phyloP scores from a whole-genome alignment of 257 asterid species.

The Pogostemon cablin region DNA sequence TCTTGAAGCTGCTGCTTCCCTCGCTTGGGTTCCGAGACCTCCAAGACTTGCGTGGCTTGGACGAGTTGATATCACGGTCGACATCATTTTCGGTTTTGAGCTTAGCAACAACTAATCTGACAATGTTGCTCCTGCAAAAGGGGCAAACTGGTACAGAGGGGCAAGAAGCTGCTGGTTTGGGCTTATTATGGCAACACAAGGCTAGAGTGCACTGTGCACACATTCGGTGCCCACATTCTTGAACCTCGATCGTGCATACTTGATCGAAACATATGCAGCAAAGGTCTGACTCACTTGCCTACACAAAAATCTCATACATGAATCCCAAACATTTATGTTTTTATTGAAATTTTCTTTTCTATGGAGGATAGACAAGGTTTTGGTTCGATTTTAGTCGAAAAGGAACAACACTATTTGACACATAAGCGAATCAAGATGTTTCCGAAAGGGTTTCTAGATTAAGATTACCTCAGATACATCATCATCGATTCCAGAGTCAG shows the following conservation, averaged over 20 bases:
- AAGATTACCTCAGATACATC: constrained; percentile 66
- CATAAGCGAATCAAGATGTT: neutral
- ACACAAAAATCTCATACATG: constrained; percentile 29
- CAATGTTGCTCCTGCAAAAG: constrained; percentile 87
- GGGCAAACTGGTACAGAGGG: constrained; percentile 77
- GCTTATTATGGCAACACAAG: constrained; percentile 90
- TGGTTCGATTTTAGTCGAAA: neutral
- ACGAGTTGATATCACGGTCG: constrained; percentile 49
- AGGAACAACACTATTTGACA: too few species aligned
- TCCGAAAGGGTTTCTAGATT: neutral
- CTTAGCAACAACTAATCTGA: constrained; percentile 64
- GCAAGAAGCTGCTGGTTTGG: constrained; percentile 63
- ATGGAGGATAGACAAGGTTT: neutral
- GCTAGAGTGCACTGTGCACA: constrained; percentile 94
- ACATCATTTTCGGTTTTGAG: constrained; percentile 43
- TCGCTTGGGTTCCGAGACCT: constrained; percentile 72
- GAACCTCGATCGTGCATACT: constrained; percentile 86
- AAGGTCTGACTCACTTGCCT: constrained; percentile 78
- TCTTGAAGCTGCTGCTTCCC: constrained; percentile 93
- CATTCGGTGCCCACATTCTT: constrained; percentile 89
- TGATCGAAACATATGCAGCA: constrained; percentile 96
- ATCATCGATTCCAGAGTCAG: constrained; percentile 64
- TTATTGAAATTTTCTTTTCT: neutral
- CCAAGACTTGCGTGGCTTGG: constrained; percentile 66
- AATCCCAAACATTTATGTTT: constrained; percentile 21